Evolutionary conservation across 345 rosid species (phyloP), one percentile per base, ranked within the genome.

Genomic region (Eucalyptus sideroxylon): DNA sequence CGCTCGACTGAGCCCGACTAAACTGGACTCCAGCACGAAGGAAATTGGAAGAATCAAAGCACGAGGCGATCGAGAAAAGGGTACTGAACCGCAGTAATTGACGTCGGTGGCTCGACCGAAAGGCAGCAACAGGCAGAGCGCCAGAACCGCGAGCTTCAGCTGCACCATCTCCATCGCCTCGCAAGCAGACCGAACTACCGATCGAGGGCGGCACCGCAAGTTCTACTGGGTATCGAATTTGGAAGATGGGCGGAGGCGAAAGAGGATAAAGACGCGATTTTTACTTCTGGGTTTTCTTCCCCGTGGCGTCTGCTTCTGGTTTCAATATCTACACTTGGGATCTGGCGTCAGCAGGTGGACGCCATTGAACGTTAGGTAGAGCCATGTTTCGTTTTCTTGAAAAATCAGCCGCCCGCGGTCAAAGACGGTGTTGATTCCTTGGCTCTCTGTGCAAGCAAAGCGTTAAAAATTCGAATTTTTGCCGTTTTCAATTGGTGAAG

Each of bases 31-130:
- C 47, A 77, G 85, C 85, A 21, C 30, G 30, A 0, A 40, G 16
- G 13, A 77, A 40, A 1, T 40, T 0, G 5, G 4, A 12, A 50
- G 27, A 77, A 60, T 49, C 50, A 27, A 44, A 23, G 44, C 30
- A 44, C 34, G 47, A 56, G 47, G 42, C 16, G 37, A 16, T 45
- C 55, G 0, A 45, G 85, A 77, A 77, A 40, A 40, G 37, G 45
- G 37, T 30, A 87, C 17, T 50, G 24, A 24, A 93, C 95, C 92
- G 91, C 95, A 93, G 92, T 93, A 93, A n/a, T 81, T 86, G 87
- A 92, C 89, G 34, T 93, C 92, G 86, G 92, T 86, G 53, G 92
- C 94, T 51, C 42, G 90, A 45, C 50, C 86, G 45, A 87, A 23
- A 47, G 87, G 86, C 59, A 92, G 91, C 34, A 92, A 37, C 88